These are phyloP conservation scores for Larix kaempferi DNA, from an alignment of 75 land plant species.

Conservation along the genomic window DNA sequence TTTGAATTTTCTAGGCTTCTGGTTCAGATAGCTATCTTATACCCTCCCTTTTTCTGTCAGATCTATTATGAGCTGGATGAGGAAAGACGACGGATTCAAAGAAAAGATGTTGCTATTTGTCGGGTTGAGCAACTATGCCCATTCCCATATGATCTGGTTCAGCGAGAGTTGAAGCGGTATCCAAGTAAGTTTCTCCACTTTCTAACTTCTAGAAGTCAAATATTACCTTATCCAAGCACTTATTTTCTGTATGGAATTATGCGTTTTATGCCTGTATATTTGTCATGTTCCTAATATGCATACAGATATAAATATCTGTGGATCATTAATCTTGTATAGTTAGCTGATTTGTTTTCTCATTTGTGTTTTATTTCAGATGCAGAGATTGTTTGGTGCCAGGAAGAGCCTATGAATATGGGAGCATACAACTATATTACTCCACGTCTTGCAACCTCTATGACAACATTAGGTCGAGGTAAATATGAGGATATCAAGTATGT, in stretches of 20 bases:
- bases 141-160: constrained; percentile 87
- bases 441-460: constrained; percentile 76
- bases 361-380: constrained; percentile 54
- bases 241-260: not conserved
- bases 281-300: not conserved
- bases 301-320: not conserved
- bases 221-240: not conserved
- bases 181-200: constrained; percentile 63
- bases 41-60: constrained; percentile 29
- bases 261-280: not conserved
- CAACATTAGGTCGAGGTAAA: constrained; percentile 50
- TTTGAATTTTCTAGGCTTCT: no score
- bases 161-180: constrained; percentile 86
- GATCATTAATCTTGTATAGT: not conserved
- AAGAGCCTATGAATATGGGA: constrained; percentile 98
- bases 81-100: constrained; percentile 47
- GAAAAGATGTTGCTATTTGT: constrained; percentile 83
- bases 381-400: constrained; percentile 96
- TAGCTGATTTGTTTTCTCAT: not conserved
- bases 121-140: constrained; percentile 95
- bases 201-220: not conserved
- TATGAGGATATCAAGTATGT: constrained; percentile 80
- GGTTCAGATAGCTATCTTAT: not conserved
- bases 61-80: constrained; percentile 94
- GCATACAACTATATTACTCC: constrained; percentile 72